phyloP scores from a whole-genome alignment of 345 rosid species.

The Populus deltoides region DNA sequence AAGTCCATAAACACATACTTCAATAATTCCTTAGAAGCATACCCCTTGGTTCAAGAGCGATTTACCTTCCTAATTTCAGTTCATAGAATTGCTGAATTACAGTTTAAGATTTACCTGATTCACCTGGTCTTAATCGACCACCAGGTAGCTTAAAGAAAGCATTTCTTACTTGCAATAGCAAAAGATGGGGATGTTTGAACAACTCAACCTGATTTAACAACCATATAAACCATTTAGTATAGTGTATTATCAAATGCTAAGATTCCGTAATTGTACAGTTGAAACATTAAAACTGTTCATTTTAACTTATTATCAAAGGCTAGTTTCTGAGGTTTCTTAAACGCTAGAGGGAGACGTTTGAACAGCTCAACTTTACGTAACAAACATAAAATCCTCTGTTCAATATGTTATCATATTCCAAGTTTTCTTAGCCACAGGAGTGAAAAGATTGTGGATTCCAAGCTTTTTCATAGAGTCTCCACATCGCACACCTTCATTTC shows the following conservation, averaged over 20 bases:
- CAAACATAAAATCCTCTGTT: background rate
- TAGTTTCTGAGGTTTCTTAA: background rate
- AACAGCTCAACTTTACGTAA: background rate
- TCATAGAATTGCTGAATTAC: background rate
- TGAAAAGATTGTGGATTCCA: background rate
- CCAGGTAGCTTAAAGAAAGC: conserved; percentile 77
- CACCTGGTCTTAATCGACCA: conserved; percentile 73
- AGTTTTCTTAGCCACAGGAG: too few relatives aligned
- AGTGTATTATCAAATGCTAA: background rate
- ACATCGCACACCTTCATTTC: background rate
- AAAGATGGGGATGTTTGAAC: conserved; percentile 80
- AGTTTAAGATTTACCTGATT: conserved; percentile 52
- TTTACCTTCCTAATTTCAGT: background rate
- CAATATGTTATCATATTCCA: background rate
- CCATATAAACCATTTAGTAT: background rate
- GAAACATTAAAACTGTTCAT: conserved; percentile 2
- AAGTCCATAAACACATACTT: conserved; percentile 1
- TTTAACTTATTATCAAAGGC: background rate
- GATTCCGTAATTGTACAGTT: background rate
- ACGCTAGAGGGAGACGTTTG: background rate
- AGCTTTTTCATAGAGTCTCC: background rate
- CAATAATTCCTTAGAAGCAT: conserved; percentile 7
- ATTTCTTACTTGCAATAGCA: conserved; percentile 69
- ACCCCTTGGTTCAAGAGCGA: background rate
- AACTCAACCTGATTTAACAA: conserved; percentile 63